A percentile compares a stretch with the other conserved stretches of the same genome.
phyloP scores from a whole-genome alignment of 202 grass and related monocot genomes.

The Cymbopogon flexuosus region DNA sequence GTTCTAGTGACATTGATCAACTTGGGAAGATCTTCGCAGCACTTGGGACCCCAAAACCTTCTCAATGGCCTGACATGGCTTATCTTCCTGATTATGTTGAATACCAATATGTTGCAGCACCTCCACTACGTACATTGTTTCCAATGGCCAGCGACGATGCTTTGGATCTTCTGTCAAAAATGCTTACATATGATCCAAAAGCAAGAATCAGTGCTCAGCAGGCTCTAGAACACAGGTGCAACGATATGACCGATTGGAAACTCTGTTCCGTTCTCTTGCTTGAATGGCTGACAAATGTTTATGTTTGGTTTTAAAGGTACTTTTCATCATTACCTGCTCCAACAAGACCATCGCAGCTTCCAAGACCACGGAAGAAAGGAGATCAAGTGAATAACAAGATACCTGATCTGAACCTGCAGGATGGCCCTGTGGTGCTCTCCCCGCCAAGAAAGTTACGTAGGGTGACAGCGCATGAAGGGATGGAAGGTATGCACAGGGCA shows the following conservation, averaged over 20 bases:
- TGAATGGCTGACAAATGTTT: constrained; percentile 28
- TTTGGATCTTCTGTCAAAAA: constrained; percentile 82
- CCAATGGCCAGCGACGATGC: constrained; percentile 87
- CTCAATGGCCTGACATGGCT: constrained; percentile 92
- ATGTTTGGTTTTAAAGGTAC: constrained; percentile 57
- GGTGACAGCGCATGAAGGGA: constrained; percentile 58
- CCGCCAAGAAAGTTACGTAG: constrained; percentile 87
- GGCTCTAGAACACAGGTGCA: constrained; percentile 89
- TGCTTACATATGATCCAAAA: constrained; percentile 97
- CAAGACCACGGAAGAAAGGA: constrained; percentile 70
- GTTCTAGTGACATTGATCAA: constrained; percentile 95
- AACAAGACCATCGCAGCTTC: constrained; percentile 75
- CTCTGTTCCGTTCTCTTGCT: not conserved
- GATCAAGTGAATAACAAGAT: constrained; percentile 56
- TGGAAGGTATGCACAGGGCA: constrained; percentile 41
- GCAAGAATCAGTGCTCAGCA: constrained; percentile 90
- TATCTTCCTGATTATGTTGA: constrained; percentile 99
- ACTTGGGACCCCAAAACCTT: constrained; percentile 87
- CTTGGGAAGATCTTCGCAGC: constrained; percentile 96
- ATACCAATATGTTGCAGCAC: constrained; percentile 81
- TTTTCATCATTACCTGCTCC: constrained; percentile 81
- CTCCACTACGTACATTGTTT: constrained; percentile 74
- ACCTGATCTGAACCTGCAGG: constrained; percentile 57
- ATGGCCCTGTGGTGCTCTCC: constrained; percentile 69
- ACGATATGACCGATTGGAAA: not conserved